Evolutionary conservation across 23 red algal species (phyloP).

Genomic region (Chondrus crispus): DNA sequence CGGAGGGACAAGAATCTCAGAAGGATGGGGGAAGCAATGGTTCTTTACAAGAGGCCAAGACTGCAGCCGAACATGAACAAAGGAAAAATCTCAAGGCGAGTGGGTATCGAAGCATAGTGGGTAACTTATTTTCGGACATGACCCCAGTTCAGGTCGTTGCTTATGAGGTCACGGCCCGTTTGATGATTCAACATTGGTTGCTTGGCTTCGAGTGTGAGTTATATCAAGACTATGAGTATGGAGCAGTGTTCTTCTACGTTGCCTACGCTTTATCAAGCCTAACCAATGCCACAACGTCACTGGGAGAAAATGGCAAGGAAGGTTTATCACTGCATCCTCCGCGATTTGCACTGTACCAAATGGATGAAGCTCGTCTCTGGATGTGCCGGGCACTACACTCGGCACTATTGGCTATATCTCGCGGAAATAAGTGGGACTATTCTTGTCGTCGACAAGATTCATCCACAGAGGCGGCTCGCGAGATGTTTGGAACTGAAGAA

Average conservation of each 20-base stretch:
- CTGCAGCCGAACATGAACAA: not conserved
- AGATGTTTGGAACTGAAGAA: conserved; percentile 28
- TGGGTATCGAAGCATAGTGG: not conserved
- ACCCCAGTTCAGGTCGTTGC: conserved; percentile 28
- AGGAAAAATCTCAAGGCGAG: too few relatives aligned
- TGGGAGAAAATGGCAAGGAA: not conserved
- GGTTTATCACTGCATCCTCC: conserved; percentile 40
- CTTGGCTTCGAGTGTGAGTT: conserved; percentile 80
- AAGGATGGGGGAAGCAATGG: not conserved
- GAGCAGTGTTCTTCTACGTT: conserved; percentile 63
- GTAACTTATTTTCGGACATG: not conserved
- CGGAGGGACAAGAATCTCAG: not conserved
- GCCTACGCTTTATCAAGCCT: conserved; percentile 49
- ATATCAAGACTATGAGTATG: conserved; percentile 67
- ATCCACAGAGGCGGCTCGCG: not conserved
- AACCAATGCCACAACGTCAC: conserved; percentile 7
- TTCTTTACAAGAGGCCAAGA: not conserved
- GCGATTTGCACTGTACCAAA: conserved; percentile 24
- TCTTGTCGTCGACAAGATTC: not conserved
- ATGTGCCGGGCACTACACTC: conserved; percentile 37
- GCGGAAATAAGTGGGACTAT: conserved; percentile 21
- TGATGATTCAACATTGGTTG: conserved; percentile 78
- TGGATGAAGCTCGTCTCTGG: conserved; percentile 57
- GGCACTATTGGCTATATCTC: conserved; percentile 29
- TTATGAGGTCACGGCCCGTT: conserved; percentile 33